Conservation (phyloP, 2,329 filamentous ascomycete genomes). For the Cytospora piceae region DNA sequence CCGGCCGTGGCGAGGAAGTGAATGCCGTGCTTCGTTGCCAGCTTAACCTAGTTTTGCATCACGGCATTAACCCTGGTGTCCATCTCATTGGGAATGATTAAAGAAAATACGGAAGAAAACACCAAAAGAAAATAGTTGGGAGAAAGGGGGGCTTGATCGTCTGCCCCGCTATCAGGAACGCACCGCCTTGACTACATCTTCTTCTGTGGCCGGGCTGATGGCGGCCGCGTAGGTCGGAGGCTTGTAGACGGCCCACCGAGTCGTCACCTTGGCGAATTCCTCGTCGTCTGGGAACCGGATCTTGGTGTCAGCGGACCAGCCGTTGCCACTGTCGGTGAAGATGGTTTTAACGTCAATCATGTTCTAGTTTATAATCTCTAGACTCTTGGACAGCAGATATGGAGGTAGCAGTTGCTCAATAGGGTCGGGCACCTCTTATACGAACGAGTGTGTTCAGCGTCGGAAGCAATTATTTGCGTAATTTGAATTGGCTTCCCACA, state of each 20-base stretch:
- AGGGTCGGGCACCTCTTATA: background rate
- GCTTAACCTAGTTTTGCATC: background rate
- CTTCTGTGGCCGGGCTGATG: slow-evolving; percentile 10
- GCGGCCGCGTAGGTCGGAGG: slow-evolving; percentile 10
- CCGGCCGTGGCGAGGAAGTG: slow-evolving; percentile 4
- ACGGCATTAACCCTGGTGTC: background rate
- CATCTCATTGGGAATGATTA: background rate
- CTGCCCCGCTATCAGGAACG: background rate
- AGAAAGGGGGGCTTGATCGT: background rate
- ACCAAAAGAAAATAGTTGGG: background rate
- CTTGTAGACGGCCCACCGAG: slow-evolving; percentile 2
- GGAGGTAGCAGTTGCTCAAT: background rate
- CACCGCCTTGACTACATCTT: slow-evolving; percentile 2
- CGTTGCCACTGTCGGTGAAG: background rate
- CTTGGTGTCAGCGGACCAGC: background rate
- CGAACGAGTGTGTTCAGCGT: background rate
- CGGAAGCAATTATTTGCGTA: background rate
- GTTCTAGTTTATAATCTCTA: background rate
- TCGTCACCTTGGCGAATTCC: slow-evolving; percentile 4
- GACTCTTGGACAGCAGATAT: background rate
- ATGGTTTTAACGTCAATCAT: background rate
- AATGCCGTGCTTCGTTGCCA: slow-evolving; percentile 1
- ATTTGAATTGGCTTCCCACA: background rate
- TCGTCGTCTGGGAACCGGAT: background rate
- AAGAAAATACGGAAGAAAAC: too few species aligned